A percentile compares a stretch with the other conserved stretches of the same genome.
These are phyloP conservation scores for Yamadazyma conglobata DNA, from an alignment of 1,139 yeast species.

Conservation along the genomic window DNA sequence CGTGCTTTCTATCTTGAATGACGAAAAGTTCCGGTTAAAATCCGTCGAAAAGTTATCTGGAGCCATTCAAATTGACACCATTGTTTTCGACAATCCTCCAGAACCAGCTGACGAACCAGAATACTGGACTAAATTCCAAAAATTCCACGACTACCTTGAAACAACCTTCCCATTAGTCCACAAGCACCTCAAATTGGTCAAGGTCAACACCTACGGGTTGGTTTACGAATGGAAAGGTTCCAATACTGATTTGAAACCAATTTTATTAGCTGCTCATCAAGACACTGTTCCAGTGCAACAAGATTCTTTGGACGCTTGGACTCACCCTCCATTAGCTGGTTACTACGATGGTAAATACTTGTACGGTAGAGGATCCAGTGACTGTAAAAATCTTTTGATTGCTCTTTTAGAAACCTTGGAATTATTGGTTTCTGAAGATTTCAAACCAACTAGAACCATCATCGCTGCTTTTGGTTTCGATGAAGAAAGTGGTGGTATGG, in stretches of 20 bases:
- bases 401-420: constrained; percentile 40
- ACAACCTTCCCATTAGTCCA: constrained; percentile 59
- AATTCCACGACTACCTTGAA: constrained; percentile 55
- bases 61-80: constrained; percentile 46
- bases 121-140: constrained; percentile 41
- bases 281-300: constrained; percentile 81
- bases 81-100: constrained; percentile 44
- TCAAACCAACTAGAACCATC: constrained; percentile 33
- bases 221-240: constrained; percentile 67
- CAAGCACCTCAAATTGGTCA: constrained; percentile 44
- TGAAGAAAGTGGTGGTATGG: constrained; percentile 38
- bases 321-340: constrained; percentile 67
- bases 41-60: constrained; percentile 37
- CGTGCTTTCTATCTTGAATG: constrained; percentile 28
- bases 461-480: constrained; percentile 45
- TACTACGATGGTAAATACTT: constrained; percentile 54
- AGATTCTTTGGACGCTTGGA: constrained; percentile 59
- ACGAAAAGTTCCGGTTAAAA: constrained; percentile 28
- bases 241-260: constrained; percentile 52
- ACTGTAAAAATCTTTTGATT: constrained; percentile 40
- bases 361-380: constrained; percentile 42
- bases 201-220: constrained; percentile 64
- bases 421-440: constrained; percentile 27
- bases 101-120: constrained; percentile 33
- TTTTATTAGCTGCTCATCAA: constrained; percentile 71